Conservation (phyloP, 1,284 basidiomycete species). For the Malassezia vespertilionis region DNA sequence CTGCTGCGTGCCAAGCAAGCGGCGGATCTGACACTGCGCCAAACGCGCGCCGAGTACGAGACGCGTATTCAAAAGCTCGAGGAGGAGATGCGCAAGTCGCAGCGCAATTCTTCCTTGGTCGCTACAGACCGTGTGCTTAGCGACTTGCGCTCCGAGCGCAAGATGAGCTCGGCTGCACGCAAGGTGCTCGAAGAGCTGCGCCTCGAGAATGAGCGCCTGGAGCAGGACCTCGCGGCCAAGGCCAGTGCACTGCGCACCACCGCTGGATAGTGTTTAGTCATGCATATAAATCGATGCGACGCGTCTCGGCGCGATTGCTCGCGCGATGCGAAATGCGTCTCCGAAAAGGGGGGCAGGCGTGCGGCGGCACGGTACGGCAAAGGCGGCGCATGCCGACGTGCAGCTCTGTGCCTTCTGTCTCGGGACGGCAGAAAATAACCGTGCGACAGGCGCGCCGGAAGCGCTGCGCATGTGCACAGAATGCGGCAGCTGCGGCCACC, state of each 20-base stretch:
- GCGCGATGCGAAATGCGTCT: not conserved
- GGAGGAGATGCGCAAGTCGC: slow-evolving; percentile 52
- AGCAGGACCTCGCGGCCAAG: slow-evolving; percentile 40
- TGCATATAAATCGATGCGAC: not conserved
- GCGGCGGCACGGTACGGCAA: slow-evolving; percentile 3
- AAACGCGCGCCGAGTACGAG: slow-evolving; percentile 62
- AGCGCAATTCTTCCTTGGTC: slow-evolving; percentile 48
- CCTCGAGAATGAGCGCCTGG: slow-evolving; percentile 39
- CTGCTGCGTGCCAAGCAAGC: slow-evolving; percentile 57
- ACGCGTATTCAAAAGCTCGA: slow-evolving; percentile 59
- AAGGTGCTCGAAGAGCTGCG: slow-evolving; percentile 62
- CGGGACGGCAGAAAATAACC: slow-evolving; percentile 20
- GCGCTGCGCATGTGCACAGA: slow-evolving; percentile 42
- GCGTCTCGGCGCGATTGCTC: slow-evolving; percentile 1
- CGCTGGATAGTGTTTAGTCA: slow-evolving; percentile 10
- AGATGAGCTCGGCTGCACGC: slow-evolving; percentile 56
- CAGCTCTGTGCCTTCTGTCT: slow-evolving; percentile 45
- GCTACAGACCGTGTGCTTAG: slow-evolving; percentile 48
- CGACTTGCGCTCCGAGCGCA: slow-evolving; percentile 28
- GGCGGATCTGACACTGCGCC: slow-evolving; percentile 59
- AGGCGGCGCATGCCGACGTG: not conserved
- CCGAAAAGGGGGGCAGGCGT: slow-evolving; percentile 4
- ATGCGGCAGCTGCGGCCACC: slow-evolving; percentile 47
- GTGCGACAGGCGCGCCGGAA: slow-evolving; percentile 25
- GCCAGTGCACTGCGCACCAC: slow-evolving; percentile 30